Percentiles rank a stretch among this genome's conserved stretches.
These are phyloP conservation scores for Fusarium xyrophilum DNA, from an alignment of 2,329 filamentous ascomycete species.

Conservation along the genomic window DNA sequence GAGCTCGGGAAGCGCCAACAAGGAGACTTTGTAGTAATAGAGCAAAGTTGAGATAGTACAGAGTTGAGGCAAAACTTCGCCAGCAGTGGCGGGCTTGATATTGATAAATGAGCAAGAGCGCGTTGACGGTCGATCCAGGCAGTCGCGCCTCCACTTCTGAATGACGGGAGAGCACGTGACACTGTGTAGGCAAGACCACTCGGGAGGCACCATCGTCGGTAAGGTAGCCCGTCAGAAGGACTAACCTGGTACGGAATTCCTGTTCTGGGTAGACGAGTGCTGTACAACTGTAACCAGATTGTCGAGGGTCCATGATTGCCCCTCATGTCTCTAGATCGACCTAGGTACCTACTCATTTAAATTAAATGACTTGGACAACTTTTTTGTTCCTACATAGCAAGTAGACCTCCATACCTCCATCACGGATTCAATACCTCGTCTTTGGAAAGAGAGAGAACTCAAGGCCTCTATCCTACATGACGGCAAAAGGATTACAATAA, in stretches of 20 bases:
- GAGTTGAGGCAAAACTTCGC: conserved; percentile 6
- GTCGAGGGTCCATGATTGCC: conserved; percentile 21
- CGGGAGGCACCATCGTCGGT: background rate
- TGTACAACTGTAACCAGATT: background rate
- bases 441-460: background rate
- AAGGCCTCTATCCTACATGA: background rate
- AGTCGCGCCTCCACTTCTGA: conserved; percentile 30
- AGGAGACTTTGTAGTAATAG: background rate
- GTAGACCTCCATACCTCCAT: background rate
- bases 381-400: background rate
- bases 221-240: background rate
- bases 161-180: conserved; percentile 46
- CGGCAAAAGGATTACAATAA: background rate
- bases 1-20: background rate
- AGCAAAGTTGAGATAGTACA: background rate
- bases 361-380: background rate
- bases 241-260: background rate
- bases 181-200: background rate
- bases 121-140: conserved; percentile 34
- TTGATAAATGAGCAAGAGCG: conserved; percentile 26
- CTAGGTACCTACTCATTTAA: background rate
- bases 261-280: background rate
- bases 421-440: background rate
- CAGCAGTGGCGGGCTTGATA: conserved; percentile 15
- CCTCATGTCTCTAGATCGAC: conserved; percentile 10